A percentile compares a stretch with the other conserved stretches of the same genome.
Evolutionary conservation across 306 rosid genomes (phyloP).

Genomic region (cucumber (Cucumis sativus)): DNA sequence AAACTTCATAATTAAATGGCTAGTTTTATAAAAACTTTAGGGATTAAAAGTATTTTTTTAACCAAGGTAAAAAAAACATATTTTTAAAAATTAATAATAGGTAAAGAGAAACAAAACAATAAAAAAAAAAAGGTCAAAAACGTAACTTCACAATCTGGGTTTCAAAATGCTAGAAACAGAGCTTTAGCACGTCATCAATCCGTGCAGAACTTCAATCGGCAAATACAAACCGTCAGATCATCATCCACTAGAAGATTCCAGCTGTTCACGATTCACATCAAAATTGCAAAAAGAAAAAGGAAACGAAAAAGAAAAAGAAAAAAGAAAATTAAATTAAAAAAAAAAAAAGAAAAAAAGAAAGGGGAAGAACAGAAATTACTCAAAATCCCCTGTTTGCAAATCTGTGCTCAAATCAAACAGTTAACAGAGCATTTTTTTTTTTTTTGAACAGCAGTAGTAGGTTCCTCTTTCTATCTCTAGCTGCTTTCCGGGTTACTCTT

Average conservation of each 20-base stretch:
- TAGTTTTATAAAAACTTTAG: too few relatives aligned
- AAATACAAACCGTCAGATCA: conserved; percentile 21
- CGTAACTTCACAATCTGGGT: background rate
- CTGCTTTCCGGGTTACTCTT: background rate
- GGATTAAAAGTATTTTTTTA: too few relatives aligned
- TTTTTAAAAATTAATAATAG: too few relatives aligned
- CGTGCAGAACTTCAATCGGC: conserved; percentile 10
- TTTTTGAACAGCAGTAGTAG: conserved; percentile 8
- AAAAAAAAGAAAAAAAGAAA: background rate
- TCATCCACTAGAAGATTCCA: conserved; percentile 13
- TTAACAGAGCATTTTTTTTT: background rate
- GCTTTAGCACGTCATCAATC: conserved; percentile 44
- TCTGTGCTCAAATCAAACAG: conserved; percentile 25
- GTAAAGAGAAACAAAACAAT: too few relatives aligned
- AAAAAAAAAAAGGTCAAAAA: background rate
- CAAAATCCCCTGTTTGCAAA: conserved; percentile 11
- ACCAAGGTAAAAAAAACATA: too few relatives aligned
- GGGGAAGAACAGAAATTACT: conserved; percentile 4
- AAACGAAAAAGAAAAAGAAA: background rate
- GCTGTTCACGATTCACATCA: conserved; percentile 28
- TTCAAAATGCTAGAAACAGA: background rate
- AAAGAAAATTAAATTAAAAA: background rate
- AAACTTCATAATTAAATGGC: too few relatives aligned
- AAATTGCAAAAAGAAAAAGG: background rate
- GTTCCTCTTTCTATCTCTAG: conserved; percentile 8